A percentile compares a stretch with the other conserved stretches of the same genome.
Evolutionary conservation across 192 early-diverging fungal genomes (phyloP).

Genomic region (Bifiguratus adelaidae): DNA sequence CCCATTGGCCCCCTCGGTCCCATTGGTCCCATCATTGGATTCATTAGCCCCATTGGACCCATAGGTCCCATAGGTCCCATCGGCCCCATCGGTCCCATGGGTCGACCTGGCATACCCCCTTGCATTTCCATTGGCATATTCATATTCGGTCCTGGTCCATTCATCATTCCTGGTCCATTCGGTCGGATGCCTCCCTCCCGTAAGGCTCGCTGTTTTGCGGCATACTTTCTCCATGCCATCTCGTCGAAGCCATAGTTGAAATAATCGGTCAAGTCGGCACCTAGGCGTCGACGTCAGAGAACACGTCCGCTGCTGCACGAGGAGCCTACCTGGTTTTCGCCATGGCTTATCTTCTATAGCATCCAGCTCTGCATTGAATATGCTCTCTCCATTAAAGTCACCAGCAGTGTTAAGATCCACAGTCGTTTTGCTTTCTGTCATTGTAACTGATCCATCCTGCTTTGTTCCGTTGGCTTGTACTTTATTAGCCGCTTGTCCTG

Average conservation of each 20-base stretch:
- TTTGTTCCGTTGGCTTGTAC: constrained; percentile 21
- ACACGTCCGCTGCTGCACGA: not conserved
- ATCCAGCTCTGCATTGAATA: constrained; percentile 89
- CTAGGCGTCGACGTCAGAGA: constrained; percentile 19
- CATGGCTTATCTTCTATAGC: constrained; percentile 94
- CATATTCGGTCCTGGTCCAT: too few species aligned
- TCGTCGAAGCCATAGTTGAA: constrained; percentile 99
- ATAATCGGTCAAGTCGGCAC: constrained; percentile 96
- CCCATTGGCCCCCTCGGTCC: not conserved
- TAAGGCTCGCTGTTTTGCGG: constrained; percentile 82
- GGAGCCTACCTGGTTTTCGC: constrained; percentile 56
- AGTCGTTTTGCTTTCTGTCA: constrained; percentile 4
- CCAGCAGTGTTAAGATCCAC: constrained; percentile 68
- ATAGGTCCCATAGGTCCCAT: not conserved
- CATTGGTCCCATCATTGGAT: not conserved
- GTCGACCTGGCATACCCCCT: not conserved
- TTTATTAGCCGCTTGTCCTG: constrained; percentile 19
- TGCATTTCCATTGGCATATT: not conserved
- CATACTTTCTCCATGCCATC: constrained; percentile 89
- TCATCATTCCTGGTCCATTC: too few species aligned
- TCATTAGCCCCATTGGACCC: not conserved
- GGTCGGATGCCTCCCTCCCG: too few species aligned
- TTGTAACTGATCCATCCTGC: constrained; percentile 12
- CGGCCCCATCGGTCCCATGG: not conserved
- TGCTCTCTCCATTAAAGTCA: constrained; percentile 64